phyloP scores from a whole-genome alignment of 2,329 filamentous ascomycete species.

The Colletotrichum kahawae region DNA sequence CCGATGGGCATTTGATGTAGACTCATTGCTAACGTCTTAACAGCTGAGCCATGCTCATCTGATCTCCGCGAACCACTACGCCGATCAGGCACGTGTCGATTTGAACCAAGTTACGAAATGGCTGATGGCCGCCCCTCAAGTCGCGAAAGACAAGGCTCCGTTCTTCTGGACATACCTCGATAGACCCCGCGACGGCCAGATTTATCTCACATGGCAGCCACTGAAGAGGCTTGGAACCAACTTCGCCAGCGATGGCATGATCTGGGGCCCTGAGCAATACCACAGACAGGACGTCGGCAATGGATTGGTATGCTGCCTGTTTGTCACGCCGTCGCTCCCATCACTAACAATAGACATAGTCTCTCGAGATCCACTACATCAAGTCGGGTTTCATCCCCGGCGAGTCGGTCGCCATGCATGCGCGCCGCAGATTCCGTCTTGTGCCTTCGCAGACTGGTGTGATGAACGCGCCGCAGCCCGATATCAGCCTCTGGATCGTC shows the following conservation, averaged over 20 bases:
- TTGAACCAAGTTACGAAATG: slow-evolving; percentile 82
- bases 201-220: slow-evolving; percentile 90
- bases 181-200: slow-evolving; percentile 78
- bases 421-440: slow-evolving; percentile 85
- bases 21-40: neutral
- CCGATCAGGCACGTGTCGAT: slow-evolving; percentile 72
- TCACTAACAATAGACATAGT: slow-evolving; percentile 51
- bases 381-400: slow-evolving; percentile 80
- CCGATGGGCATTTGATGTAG: slow-evolving; percentile 37
- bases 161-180: slow-evolving; percentile 96
- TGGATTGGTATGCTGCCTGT: slow-evolving; percentile 52
- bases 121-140: slow-evolving; percentile 82
- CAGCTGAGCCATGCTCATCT: slow-evolving; percentile 91
- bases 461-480: slow-evolving; percentile 72
- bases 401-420: slow-evolving; percentile 77
- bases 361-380: slow-evolving; percentile 87
- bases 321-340: neutral
- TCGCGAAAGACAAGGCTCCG: slow-evolving; percentile 82
- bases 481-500: slow-evolving; percentile 87
- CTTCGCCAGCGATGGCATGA: slow-evolving; percentile 89
- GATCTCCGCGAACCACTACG: slow-evolving; percentile 83
- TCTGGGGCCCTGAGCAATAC: slow-evolving; percentile 83
- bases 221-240: slow-evolving; percentile 71
- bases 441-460: slow-evolving; percentile 73
- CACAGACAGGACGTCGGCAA: slow-evolving; percentile 76